Evolutionary conservation across 1,139 yeast species (phyloP).

Genomic region (Suhomyces panamericanus): DNA sequence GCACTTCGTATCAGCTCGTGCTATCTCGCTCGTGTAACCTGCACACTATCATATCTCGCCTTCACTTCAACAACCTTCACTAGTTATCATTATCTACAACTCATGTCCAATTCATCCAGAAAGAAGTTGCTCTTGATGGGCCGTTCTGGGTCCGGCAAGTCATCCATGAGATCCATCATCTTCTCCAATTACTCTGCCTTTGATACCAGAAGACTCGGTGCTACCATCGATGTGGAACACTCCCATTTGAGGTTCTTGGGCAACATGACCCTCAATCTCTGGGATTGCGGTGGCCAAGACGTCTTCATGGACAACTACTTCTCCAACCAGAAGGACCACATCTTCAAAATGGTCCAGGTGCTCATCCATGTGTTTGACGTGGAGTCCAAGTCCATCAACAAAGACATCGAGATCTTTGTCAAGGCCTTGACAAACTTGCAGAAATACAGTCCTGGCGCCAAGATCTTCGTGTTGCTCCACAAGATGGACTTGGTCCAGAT

Average conservation of each 20-base stretch:
- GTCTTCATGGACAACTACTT: conserved; percentile 94
- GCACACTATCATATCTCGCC: not conserved
- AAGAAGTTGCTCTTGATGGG: conserved; percentile 64
- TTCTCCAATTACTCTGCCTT: conserved; percentile 95
- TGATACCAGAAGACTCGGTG: conserved; percentile 93
- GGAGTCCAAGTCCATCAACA: conserved; percentile 85
- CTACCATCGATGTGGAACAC: conserved; percentile 97
- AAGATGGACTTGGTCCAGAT: conserved; percentile 95
- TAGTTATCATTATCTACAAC: not conserved
- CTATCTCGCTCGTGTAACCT: not conserved
- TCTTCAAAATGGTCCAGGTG: conserved; percentile 96
- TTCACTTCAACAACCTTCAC: no score
- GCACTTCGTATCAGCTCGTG: no score
- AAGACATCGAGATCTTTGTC: conserved; percentile 89
- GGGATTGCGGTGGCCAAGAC: conserved; percentile 99
- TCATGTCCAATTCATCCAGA: conserved; percentile 35
- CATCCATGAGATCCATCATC: conserved; percentile 95
- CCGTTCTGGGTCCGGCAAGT: conserved; percentile 95
- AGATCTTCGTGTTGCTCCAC: conserved; percentile 87
- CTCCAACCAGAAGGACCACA: conserved; percentile 83
- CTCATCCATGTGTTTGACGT: conserved; percentile 95
- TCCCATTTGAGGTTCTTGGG: conserved; percentile 91
- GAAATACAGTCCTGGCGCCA: conserved; percentile 87
- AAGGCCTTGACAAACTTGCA: conserved; percentile 79
- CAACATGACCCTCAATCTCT: conserved; percentile 88